Percentiles rank a stretch among this genome's conserved stretches.
phyloP scores from a whole-genome alignment of 352 stramenopile species.

The Phytophthora pistaciae region DNA sequence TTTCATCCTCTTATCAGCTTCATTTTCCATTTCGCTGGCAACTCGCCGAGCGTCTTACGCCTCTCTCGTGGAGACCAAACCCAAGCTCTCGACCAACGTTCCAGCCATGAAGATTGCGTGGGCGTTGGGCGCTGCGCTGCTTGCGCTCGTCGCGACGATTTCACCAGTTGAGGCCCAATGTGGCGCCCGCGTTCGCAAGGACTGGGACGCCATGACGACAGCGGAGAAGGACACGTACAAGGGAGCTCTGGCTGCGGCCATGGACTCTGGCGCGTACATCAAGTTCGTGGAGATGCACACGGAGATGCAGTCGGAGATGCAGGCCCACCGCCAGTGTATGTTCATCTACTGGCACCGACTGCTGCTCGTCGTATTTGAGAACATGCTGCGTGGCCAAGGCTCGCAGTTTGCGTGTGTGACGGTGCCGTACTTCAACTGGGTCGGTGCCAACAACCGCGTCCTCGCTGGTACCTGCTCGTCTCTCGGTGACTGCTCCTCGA shows the following conservation, averaged over 20 bases:
- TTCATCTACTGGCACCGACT: slow-evolving; percentile 88
- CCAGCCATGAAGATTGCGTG: slow-evolving; percentile 24
- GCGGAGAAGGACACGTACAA: slow-evolving; percentile 62
- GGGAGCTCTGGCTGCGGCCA: slow-evolving; percentile 49
- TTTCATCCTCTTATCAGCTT: not conserved
- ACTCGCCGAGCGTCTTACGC: slow-evolving; percentile 13
- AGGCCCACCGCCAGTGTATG: slow-evolving; percentile 77
- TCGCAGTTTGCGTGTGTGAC: slow-evolving; percentile 72
- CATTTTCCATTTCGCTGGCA: slow-evolving; percentile 33
- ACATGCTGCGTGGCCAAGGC: slow-evolving; percentile 81
- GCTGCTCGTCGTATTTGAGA: slow-evolving; percentile 78
- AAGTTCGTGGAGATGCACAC: slow-evolving; percentile 79
- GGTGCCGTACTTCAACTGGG: slow-evolving; percentile 84
- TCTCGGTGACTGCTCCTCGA: slow-evolving; percentile 57
- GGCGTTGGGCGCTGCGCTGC: not conserved
- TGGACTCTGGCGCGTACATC: slow-evolving; percentile 67
- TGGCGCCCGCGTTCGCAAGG: slow-evolving; percentile 48
- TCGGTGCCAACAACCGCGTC: slow-evolving; percentile 55
- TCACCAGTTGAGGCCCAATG: slow-evolving; percentile 20
- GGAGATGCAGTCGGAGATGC: slow-evolving; percentile 61
- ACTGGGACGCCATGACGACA: slow-evolving; percentile 54
- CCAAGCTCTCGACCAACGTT: too few species aligned
- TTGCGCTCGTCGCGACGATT: slow-evolving; percentile 9
- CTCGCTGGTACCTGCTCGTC: slow-evolving; percentile 50
- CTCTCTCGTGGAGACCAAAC: not conserved